phyloP scores from a whole-genome alignment of 1,139 yeast genomes.

The Nakaseomyces kungkrabaensis region DNA sequence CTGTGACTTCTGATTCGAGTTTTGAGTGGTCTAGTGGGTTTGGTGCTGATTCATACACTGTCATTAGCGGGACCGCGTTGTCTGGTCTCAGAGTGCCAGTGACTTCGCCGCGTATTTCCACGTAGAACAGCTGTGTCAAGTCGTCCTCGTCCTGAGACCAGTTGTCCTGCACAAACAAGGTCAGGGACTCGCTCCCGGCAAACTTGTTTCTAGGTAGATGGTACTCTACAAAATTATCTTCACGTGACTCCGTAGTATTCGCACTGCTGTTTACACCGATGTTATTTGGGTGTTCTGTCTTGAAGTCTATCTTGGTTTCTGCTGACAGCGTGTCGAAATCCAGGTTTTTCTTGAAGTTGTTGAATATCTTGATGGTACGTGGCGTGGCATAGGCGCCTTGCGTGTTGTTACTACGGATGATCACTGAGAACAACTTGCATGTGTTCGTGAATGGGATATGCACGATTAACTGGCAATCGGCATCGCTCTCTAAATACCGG shows the following conservation, averaged over 20 bases:
- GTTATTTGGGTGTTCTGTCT: conserved; percentile 54
- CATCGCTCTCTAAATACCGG: conserved; percentile 58
- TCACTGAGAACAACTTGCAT: conserved; percentile 65
- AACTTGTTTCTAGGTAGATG: conserved; percentile 66
- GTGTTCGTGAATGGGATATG: conserved; percentile 71
- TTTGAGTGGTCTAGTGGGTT: conserved; percentile 82
- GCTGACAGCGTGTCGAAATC: conserved; percentile 56
- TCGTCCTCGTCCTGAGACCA: conserved; percentile 45
- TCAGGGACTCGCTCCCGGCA: conserved; percentile 58
- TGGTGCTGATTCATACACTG: conserved; percentile 84
- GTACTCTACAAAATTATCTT: conserved; percentile 67
- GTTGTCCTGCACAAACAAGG: conserved; percentile 58
- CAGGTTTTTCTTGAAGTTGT: conserved; percentile 48
- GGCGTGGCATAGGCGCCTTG: conserved; percentile 45
- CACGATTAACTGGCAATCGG: conserved; percentile 70
- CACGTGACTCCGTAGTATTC: conserved; percentile 31
- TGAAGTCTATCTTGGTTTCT: conserved; percentile 42
- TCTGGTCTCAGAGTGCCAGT: conserved; percentile 36
- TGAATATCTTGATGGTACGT: conserved; percentile 55
- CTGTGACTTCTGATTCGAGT: conserved; percentile 20
- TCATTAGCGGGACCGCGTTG: conserved; percentile 44
- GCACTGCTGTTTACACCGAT: conserved; percentile 35
- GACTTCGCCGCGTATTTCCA: conserved; percentile 78
- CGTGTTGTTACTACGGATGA: conserved; percentile 49
- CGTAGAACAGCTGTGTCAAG: conserved; percentile 48